These are phyloP conservation scores for Prasinococcaceae sp. DNA, from an alignment of 139 green algal genomes.

Conservation along the genomic window DNA sequence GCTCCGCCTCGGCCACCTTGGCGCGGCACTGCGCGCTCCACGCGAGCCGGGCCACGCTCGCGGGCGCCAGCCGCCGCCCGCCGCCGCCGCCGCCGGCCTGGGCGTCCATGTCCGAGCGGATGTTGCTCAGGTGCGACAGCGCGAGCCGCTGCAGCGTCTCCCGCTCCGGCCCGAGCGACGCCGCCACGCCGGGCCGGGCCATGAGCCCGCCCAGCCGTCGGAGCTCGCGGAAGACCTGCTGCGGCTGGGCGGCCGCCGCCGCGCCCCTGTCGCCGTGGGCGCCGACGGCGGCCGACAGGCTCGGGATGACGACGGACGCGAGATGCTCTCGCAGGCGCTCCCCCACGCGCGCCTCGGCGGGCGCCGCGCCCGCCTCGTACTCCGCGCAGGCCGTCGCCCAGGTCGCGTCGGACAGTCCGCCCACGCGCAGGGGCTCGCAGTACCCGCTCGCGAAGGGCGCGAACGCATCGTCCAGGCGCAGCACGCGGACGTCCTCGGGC, in stretches of 20 bases:
- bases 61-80: too few relatives aligned
- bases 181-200: neutral
- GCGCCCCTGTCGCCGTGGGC: constrained; percentile 12
- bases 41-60: constrained; percentile 21
- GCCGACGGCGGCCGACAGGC: constrained; percentile 33
- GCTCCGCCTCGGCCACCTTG: too few relatives aligned
- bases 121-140: constrained; percentile 35
- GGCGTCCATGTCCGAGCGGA: constrained; percentile 25
- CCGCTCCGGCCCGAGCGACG: neutral
- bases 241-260: constrained; percentile 28
- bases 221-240: constrained; percentile 33
- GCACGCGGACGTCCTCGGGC: constrained; percentile 14
- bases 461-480: constrained; percentile 8
- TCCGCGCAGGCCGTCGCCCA: constrained; percentile 41
- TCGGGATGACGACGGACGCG: constrained; percentile 32
- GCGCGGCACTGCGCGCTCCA: constrained; percentile 16
- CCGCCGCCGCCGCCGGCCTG: too few relatives aligned
- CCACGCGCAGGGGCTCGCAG: constrained; percentile 17
- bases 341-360: constrained; percentile 41
- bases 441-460: constrained; percentile 30
- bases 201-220: constrained; percentile 39
- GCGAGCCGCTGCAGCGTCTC: constrained; percentile 5
- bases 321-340: constrained; percentile 52
- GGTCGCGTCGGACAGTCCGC: too few relatives aligned
- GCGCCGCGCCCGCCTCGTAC: constrained; percentile 38